These are phyloP conservation scores for Parmales sp. DNA, from an alignment of 108 stramenopile species.

Conservation along the genomic window DNA sequence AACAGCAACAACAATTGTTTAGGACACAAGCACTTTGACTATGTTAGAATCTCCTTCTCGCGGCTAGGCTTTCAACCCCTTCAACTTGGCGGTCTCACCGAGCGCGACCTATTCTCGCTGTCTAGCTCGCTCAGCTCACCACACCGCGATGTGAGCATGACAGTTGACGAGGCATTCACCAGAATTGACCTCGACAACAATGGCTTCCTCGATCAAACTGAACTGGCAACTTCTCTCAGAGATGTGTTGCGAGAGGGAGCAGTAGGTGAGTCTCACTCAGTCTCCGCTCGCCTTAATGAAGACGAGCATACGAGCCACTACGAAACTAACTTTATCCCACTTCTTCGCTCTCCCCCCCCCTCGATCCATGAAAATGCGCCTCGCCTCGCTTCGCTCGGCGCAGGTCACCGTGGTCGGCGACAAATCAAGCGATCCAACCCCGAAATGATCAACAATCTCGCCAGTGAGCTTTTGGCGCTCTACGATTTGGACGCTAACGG, in stretches of 20 bases:
- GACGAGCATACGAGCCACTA: no score
- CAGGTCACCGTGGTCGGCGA: neutral
- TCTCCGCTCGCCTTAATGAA: neutral
- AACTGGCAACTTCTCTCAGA: slow-evolving; percentile 55
- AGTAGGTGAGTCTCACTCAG: neutral
- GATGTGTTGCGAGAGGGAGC: neutral
- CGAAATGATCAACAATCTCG: slow-evolving; percentile 40
- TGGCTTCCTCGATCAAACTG: slow-evolving; percentile 59
- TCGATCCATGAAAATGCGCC: neutral
- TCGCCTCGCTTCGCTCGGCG: neutral
- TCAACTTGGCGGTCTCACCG: slow-evolving; percentile 49
- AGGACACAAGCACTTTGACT: slow-evolving; percentile 60
- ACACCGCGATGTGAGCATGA: slow-evolving; percentile 7
- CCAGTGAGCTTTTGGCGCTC: slow-evolving; percentile 49
- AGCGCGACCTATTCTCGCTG: slow-evolving; percentile 19
- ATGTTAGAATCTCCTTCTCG: slow-evolving; percentile 60
- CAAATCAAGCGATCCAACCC: neutral
- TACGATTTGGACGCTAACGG: slow-evolving; percentile 75
- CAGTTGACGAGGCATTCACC: slow-evolving; percentile 69
- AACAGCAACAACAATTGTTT: slow-evolving; percentile 43
- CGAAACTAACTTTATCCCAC: no score
- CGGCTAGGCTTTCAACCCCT: slow-evolving; percentile 60
- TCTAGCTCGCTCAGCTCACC: neutral
- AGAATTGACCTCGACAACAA: slow-evolving; percentile 62
- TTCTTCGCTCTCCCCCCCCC: neutral